Evolutionary conservation across 768 basidiomycete genomes (phyloP), one percentile per base, ranked within the genome.

Genomic region (Tricholoma saponaceum): DNA sequence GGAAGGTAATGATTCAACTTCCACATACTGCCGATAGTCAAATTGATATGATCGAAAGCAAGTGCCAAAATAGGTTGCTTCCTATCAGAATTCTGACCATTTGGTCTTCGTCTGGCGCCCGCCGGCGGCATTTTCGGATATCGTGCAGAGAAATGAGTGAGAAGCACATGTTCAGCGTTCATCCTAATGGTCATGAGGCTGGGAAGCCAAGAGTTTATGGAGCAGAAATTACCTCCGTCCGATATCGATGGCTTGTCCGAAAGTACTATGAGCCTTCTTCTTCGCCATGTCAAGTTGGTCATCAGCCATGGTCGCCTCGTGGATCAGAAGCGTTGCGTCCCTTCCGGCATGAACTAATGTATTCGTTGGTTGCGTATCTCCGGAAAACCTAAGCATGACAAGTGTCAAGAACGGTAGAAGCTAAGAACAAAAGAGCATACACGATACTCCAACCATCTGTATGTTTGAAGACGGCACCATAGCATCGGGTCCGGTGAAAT

Each of bases 111-210:
- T 41, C 54, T 59, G 50, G 57, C 60, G 10, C 78, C 70, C 4
- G 80, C 73, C 23, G 82, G 83, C 3, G 92, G 92, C 67, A 95
- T 76, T 63, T 90, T 93, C 16, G 95, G 93, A 70, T 96, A 95
- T 26, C 95, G 86, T 39, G 91, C 91, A 9, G 95, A 97, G 73
- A 98, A 98, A 69, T 98, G 95, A 0, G 94, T 98, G 20, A 98
- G 81, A n/a, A 98, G 82, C 41, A 92, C 79, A 60, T 92, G 86
- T 54, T 84, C 74, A 1, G 94, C 94, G 9, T 82, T 78, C 95
- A 96, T 96, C 59, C 93, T 95, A 51, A 12, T 8, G 56, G 37
- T 30, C 30, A 16, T 43, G 3, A 52, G 16, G 57, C 25, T 22
- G 54, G 25, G 57, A 49, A 23, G 58, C 5, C 2, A 26, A 37